Evolutionary conservation across 202 grass and related monocot species (phyloP).

Genomic region (Setaria italica): DNA sequence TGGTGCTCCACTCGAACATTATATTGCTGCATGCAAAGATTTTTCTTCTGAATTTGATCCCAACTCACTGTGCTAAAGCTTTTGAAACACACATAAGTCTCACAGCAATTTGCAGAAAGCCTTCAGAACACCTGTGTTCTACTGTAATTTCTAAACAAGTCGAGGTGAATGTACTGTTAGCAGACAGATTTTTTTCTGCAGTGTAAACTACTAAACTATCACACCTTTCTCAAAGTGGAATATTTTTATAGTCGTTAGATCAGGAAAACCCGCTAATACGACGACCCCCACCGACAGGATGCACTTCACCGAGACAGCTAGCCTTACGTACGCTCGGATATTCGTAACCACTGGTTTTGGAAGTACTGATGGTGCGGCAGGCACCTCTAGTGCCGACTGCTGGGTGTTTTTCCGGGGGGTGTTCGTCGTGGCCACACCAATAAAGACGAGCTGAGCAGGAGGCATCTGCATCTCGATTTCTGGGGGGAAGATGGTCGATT

Average conservation of each 20-base stretch:
- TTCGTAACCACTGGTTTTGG: neutral
- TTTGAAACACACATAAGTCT: neutral
- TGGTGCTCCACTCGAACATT: neutral
- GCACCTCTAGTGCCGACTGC: conserved; percentile 7
- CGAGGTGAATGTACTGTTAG: neutral
- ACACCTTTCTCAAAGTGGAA: neutral
- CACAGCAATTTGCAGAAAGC: neutral
- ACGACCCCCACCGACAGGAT: conserved; percentile 28
- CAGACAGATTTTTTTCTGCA: neutral
- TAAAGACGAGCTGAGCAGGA: conserved; percentile 28
- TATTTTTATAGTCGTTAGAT: neutral
- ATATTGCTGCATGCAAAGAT: neutral
- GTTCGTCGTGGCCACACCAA: conserved; percentile 1
- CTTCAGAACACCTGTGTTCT: too few species aligned
- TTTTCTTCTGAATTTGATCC: neutral
- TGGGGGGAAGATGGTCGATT: neutral
- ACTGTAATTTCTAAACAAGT: neutral
- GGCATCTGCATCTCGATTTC: conserved; percentile 48
- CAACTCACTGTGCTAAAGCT: neutral
- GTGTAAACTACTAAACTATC: neutral
- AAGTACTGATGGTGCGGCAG: neutral
- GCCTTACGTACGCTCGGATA: neutral
- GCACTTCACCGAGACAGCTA: neutral
- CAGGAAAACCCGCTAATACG: neutral
- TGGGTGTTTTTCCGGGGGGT: neutral